These are phyloP conservation scores for Tetrapisispora namnaoensis DNA, from an alignment of 805 yeast genomes.

Conservation along the genomic window DNA sequence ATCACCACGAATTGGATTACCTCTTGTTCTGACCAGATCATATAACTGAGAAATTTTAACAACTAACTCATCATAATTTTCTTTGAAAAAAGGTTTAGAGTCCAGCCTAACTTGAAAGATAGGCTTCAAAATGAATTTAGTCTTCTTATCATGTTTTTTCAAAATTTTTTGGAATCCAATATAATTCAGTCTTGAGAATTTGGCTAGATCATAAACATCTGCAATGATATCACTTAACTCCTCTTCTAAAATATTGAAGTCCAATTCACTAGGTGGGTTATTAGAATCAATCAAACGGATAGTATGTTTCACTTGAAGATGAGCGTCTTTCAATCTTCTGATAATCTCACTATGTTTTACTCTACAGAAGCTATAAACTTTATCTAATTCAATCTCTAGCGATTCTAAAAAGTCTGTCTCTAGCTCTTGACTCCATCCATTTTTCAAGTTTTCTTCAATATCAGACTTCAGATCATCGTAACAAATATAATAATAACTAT, in stretches of 20 bases:
- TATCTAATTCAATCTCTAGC: slow-evolving; percentile 79
- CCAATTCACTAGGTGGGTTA: slow-evolving; percentile 47
- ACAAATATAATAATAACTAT: slow-evolving; percentile 80
- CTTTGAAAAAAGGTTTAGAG: slow-evolving; percentile 91
- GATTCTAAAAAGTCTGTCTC: slow-evolving; percentile 74
- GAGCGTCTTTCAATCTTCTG: slow-evolving; percentile 77
- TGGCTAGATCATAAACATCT: slow-evolving; percentile 93
- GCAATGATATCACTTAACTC: slow-evolving; percentile 83
- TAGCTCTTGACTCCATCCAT: slow-evolving; percentile 64
- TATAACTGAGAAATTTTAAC: slow-evolving; percentile 83
- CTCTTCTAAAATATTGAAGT: slow-evolving; percentile 64
- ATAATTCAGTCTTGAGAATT: slow-evolving; percentile 85
- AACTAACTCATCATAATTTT: slow-evolving; percentile 80
- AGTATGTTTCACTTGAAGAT: slow-evolving; percentile 57
- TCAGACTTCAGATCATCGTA: slow-evolving; percentile 85
- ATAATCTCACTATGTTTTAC: slow-evolving; percentile 79
- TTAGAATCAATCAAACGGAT: slow-evolving; percentile 46
- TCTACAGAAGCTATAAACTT: slow-evolving; percentile 83
- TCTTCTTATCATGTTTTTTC: slow-evolving; percentile 91
- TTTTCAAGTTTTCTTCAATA: slow-evolving; percentile 55
- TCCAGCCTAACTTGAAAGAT: slow-evolving; percentile 88
- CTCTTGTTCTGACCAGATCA: slow-evolving; percentile 90
- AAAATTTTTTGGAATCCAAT: slow-evolving; percentile 95
- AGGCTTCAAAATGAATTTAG: slow-evolving; percentile 73
- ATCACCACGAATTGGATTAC: slow-evolving; percentile 91